Conservation (phyloP, 2,329 filamentous ascomycete species). For the Ilyonectria mors-panacis region DNA sequence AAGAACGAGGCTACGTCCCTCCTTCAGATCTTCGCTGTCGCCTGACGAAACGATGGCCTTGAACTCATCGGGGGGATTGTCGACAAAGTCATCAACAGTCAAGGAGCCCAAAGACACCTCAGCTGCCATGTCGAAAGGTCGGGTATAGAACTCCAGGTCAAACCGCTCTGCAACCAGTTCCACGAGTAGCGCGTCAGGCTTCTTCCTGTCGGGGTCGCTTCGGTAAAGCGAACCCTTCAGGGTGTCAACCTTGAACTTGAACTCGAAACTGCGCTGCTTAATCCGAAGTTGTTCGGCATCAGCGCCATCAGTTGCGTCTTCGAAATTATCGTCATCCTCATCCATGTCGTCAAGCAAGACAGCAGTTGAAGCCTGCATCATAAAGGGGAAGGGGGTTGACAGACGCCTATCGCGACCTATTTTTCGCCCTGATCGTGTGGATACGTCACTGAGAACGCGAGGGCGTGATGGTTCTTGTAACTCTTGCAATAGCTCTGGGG, state of each 20-base stretch:
- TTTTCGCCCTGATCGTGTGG: slow-evolving; percentile 62
- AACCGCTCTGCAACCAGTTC: slow-evolving; percentile 94
- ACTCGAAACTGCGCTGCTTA: slow-evolving; percentile 93
- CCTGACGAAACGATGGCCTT: slow-evolving; percentile 96
- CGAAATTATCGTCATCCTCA: slow-evolving; percentile 75
- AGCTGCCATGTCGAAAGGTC: slow-evolving; percentile 93
- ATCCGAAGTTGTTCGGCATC: slow-evolving; percentile 75
- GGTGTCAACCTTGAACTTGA: slow-evolving; percentile 96
- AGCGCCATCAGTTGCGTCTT: slow-evolving; percentile 74
- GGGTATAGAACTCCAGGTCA: slow-evolving; percentile 87
- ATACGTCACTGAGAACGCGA: slow-evolving; percentile 62
- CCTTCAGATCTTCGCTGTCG: slow-evolving; percentile 78
- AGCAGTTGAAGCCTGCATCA: slow-evolving; percentile 78
- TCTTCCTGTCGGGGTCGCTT: slow-evolving; percentile 83
- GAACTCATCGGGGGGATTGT: slow-evolving; percentile 89
- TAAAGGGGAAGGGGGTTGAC: slow-evolving; percentile 82
- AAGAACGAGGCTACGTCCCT: slow-evolving; percentile 86
- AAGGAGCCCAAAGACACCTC: slow-evolving; percentile 90
- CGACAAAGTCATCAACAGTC: slow-evolving; percentile 94
- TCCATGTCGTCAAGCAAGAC: slow-evolving; percentile 86
- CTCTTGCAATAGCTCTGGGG: slow-evolving; percentile 42
- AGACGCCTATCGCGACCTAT: slow-evolving; percentile 66
- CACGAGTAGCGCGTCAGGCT: slow-evolving; percentile 86
- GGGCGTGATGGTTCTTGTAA: slow-evolving; percentile 55
- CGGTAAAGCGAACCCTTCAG: slow-evolving; percentile 93